A percentile compares a stretch with the other conserved stretches of the same genome.
phyloP scores from a whole-genome alignment of 345 rosid species.

The Eucalyptus victrix region DNA sequence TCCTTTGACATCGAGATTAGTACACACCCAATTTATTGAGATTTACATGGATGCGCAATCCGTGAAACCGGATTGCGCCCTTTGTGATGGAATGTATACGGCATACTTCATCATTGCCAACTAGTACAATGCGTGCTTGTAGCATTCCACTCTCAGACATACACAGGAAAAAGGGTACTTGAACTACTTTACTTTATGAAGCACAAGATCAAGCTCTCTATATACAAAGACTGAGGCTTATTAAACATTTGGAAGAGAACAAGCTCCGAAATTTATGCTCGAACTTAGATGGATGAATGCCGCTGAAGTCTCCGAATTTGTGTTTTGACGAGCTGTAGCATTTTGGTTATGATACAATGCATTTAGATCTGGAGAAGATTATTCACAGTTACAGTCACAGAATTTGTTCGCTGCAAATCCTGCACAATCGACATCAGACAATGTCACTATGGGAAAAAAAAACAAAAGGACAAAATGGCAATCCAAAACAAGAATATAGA shows the following conservation, averaged over 20 bases:
- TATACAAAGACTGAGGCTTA: neutral
- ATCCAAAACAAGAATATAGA: neutral
- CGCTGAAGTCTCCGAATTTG: neutral
- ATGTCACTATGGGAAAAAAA: neutral
- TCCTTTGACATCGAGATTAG: neutral
- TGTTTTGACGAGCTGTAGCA: neutral
- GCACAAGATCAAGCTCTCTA: neutral
- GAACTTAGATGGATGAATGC: neutral
- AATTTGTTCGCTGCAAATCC: constrained; percentile 96
- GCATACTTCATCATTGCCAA: neutral
- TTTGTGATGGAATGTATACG: neutral
- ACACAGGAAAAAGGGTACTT: neutral
- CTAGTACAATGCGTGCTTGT: neutral
- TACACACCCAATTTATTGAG: neutral
- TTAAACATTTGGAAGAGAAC: neutral
- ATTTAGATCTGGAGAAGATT: constrained; percentile 90
- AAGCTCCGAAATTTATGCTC: neutral
- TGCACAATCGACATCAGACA: constrained; percentile 19
- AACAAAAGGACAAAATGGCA: neutral
- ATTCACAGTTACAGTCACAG: constrained; percentile 84
- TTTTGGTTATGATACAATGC: neutral
- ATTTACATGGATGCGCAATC: neutral
- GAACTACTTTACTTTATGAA: neutral
- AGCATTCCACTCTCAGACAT: neutral
- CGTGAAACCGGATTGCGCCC: neutral